Base-by-base conservation (phyloP, 331 rosid genomes). In the Erythrophleum ivorense region DNA sequence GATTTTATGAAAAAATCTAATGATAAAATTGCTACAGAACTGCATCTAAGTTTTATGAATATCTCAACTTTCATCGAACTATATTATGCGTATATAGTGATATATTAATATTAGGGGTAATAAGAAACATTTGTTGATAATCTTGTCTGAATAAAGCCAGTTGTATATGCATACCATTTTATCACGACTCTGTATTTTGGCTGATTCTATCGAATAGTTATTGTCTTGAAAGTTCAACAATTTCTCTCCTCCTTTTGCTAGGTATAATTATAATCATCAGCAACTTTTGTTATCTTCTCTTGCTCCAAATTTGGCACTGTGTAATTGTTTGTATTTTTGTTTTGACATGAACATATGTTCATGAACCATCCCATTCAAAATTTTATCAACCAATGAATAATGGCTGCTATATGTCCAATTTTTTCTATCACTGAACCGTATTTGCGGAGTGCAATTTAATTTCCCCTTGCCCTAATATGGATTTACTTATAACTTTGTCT, bases 181-280 rank as follows among this genome's bases (percentile, higher is more conserved):
- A 65, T 65, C 78, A 77, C 74, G 83, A 19, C 83, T 81, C 83
- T 71, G 11, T 15, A 66, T 33, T 77, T 73, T 57, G 73, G 74
- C 83, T 53, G 50, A 70, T 62, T 80, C 82, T 19, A 55, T 18
- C 1, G 66, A 54, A 13, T 36, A 21, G 66, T 83, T 14, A 58
- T 54, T 72, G 10, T 73, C 80, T 73, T 52, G 15, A 53, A 71
- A 72, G 31, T 60, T 66, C 70, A 71, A 31, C 36, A 40, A n/a
- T 71, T 34, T 24, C 80, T 48, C 66, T 16, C 6, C 54, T 24
- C 41, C 19, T 18, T 69, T 34, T 16, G 43, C 68, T 21, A 14
- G 10, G 54, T 36, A 6, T 31, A 29, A 52, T 54, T 49, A 48
- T 34, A 71, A 53, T 55, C 52, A 64, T 29, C 52, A 43, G 49